Conservation (phyloP, 257 asterid species). For the Petrea volubilis region DNA sequence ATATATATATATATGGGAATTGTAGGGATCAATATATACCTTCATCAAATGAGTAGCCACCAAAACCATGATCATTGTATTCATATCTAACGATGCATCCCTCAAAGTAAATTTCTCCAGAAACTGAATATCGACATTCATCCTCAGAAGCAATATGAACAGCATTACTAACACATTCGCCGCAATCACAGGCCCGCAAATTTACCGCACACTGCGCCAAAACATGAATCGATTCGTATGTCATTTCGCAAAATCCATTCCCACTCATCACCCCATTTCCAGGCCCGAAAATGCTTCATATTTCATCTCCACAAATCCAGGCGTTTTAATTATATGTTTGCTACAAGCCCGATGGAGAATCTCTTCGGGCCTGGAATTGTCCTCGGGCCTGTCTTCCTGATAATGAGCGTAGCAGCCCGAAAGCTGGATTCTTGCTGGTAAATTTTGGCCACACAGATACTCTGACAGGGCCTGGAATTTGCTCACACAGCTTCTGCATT, state of each 20-base stretch:
- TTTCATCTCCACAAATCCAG: slow-evolving; percentile 44
- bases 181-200: slow-evolving; percentile 57
- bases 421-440: slow-evolving; percentile 65
- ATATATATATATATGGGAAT: too few species aligned
- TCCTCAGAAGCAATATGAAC: slow-evolving; percentile 40
- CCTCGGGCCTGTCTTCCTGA: slow-evolving; percentile 37
- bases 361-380: slow-evolving; percentile 4
- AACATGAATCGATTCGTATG: slow-evolving; percentile 35
- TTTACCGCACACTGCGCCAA: slow-evolving; percentile 57
- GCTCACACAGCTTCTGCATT: slow-evolving; percentile 51
- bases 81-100: slow-evolving; percentile 50
- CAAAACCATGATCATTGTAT: slow-evolving; percentile 16
- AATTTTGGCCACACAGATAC: slow-evolving; percentile 34
- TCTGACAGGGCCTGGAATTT: slow-evolving; percentile 34
- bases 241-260: slow-evolving; percentile 52
- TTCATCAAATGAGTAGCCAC: slow-evolving; percentile 18
- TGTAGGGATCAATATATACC: slow-evolving; percentile 42
- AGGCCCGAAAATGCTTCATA: slow-evolving; percentile 50
- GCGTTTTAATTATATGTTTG: slow-evolving; percentile 7
- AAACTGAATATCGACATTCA: slow-evolving; percentile 51
- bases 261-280: slow-evolving; percentile 43
- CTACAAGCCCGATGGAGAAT: slow-evolving; percentile 58
- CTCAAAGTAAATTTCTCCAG: slow-evolving; percentile 61
- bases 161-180: slow-evolving; percentile 53
- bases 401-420: slow-evolving; percentile 62